Evolutionary conservation across 345 rosid genomes (phyloP), one percentile per base, ranked within the genome.

Genomic region (Gossypium australe): DNA sequence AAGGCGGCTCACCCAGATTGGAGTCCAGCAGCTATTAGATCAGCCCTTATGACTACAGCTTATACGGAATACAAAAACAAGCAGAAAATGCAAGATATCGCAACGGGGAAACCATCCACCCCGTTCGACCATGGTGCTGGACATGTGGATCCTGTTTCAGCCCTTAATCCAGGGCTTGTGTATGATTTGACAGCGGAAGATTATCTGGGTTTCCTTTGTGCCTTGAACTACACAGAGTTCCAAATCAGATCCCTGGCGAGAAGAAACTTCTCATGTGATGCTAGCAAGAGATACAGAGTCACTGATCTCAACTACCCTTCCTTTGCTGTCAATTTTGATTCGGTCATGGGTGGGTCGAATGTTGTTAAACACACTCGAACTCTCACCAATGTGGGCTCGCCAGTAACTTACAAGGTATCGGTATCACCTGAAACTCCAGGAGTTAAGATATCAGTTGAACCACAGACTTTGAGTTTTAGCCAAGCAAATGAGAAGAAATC

Each of bases 1-100:
- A 94, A 94, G 74, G 79, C 81, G 3, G 89, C 79, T 56, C 97
- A 87, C 47, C 90, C 93, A 0, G 92, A 90, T 0, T 94, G 98
- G 98, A 92, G 93, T 60, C 96, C 98, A 0, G 94, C 98, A 22
- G 97, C 93, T 3, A 83, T 94, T 20, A 67, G 86, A 77, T 94
- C 97, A 1, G 97, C 98, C 11, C 88, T 94, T 13, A 92, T 94
- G 98, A 94, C 98, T 72, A 94, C 97, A 13, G 92, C 97, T 4
- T 92, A 92, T 64, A 83, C 70, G 16, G 75, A 73, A 5, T 89
- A 90, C 86, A 88, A 89, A 80, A 81, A 83, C 34, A 88, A 85
- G 5, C 43, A 75, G 16, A 87, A 84, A n/a, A 13, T 94, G 9
- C 85, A 79, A 77, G 98, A 94, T 58, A 75, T 81, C 48, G 93